phyloP scores from a whole-genome alignment of 2,329 filamentous ascomycete species.

The Cercospora sp. region DNA sequence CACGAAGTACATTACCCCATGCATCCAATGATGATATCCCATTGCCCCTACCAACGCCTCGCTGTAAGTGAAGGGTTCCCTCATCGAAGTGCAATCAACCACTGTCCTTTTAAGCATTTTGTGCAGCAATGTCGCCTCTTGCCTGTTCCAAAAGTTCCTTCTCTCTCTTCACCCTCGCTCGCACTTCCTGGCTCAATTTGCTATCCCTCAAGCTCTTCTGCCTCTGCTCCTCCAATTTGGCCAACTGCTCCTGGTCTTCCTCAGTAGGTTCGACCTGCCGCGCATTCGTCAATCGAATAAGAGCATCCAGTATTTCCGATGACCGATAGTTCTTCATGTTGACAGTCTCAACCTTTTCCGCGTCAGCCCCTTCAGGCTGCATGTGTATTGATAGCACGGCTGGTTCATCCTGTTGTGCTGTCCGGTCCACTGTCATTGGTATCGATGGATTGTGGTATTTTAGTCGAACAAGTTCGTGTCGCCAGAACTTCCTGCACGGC shows the following conservation, averaged over 20 bases:
- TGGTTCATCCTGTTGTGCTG: slow-evolving; percentile 55
- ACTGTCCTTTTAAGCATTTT: slow-evolving; percentile 17
- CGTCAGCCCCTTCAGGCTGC: slow-evolving; percentile 35
- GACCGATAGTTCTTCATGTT: slow-evolving; percentile 64
- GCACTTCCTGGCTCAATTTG: slow-evolving; percentile 53
- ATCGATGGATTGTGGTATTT: slow-evolving; percentile 93
- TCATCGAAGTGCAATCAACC: not conserved
- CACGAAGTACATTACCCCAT: slow-evolving; percentile 4
- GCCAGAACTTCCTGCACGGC: slow-evolving; percentile 78
- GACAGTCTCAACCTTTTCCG: slow-evolving; percentile 45
- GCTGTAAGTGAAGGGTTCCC: not conserved
- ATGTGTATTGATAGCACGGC: slow-evolving; percentile 68
- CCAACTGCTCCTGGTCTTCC: slow-evolving; percentile 61
- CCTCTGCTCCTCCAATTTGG: slow-evolving; percentile 57
- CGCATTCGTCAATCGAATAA: slow-evolving; percentile 65
- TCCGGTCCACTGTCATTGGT: slow-evolving; percentile 78
- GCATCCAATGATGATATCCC: not conserved
- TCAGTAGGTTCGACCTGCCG: slow-evolving; percentile 56
- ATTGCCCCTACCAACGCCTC: not conserved
- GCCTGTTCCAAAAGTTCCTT: slow-evolving; percentile 59
- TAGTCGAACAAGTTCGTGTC: slow-evolving; percentile 74
- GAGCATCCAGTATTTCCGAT: slow-evolving; percentile 61
- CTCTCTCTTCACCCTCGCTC: slow-evolving; percentile 62
- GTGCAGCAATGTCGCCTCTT: slow-evolving; percentile 45
- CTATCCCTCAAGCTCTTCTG: slow-evolving; percentile 57